Percentiles rank a stretch among this genome's conserved stretches.
phyloP scores from a whole-genome alignment of 2,329 filamentous ascomycete genomes.

The Penicillium palitans region DNA sequence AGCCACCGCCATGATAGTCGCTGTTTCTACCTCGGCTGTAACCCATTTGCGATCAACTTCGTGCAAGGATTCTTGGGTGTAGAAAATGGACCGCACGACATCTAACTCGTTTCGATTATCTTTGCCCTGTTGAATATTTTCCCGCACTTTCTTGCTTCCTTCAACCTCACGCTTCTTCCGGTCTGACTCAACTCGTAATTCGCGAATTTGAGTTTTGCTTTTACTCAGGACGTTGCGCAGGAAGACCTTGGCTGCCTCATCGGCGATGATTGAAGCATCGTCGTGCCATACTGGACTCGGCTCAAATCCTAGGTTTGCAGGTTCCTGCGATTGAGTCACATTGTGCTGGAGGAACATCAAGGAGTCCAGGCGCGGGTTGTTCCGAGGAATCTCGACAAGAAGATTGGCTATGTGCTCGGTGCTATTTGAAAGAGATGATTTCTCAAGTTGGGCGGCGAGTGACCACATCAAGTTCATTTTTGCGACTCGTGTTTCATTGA shows the following conservation, averaged over 20 bases:
- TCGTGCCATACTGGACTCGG: conserved; percentile 97
- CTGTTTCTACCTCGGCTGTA: conserved; percentile 88
- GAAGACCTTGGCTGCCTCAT: conserved; percentile 85
- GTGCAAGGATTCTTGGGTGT: conserved; percentile 80
- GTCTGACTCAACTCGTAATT: conserved; percentile 79
- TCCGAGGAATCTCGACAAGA: conserved; percentile 77
- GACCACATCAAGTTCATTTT: conserved; percentile 87
- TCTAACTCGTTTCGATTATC: conserved; percentile 89
- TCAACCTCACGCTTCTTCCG: conserved; percentile 86
- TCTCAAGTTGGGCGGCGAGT: conserved; percentile 75
- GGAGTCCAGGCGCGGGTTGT: conserved; percentile 84
- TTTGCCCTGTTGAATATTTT: conserved; percentile 75
- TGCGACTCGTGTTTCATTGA: conserved; percentile 82
- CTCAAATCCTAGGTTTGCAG: conserved; percentile 81
- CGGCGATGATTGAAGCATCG: conserved; percentile 79
- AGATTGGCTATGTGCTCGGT: conserved; percentile 71
- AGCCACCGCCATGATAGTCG: conserved; percentile 85
- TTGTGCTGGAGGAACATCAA: conserved; percentile 99
- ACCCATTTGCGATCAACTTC: conserved; percentile 79
- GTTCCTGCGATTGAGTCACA: conserved; percentile 77
- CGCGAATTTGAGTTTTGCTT: conserved; percentile 79
- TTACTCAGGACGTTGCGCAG: conserved; percentile 88
- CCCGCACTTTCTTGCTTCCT: conserved; percentile 68
- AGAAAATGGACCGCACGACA: conserved; percentile 78
- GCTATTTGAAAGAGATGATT: conserved; percentile 73